A percentile compares a stretch with the other conserved stretches of the same genome.
Evolutionary conservation across 1,284 basidiomycete species (phyloP).

Genomic region (Cryptococcus wingfieldii): DNA sequence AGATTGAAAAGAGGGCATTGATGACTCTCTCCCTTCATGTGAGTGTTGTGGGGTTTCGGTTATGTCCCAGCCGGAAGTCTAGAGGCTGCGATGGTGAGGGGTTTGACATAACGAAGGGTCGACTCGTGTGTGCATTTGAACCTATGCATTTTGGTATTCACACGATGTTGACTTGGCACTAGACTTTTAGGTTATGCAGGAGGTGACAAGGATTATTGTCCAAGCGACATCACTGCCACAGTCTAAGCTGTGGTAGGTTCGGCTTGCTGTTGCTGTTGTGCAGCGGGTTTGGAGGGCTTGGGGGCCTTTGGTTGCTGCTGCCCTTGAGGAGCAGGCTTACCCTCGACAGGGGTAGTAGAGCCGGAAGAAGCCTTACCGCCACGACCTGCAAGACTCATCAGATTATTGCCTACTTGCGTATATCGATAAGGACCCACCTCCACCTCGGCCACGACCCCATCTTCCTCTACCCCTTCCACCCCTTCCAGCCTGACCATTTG

Average conservation of each 20-base stretch:
- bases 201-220: no score
- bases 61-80: no score
- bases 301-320: background rate
- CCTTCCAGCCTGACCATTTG: constrained; percentile 9
- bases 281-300: background rate
- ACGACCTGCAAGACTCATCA: background rate
- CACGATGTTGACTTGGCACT: background rate
- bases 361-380: background rate
- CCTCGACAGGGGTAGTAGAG: background rate
- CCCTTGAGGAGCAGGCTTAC: background rate
- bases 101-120: no score
- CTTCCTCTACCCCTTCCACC: constrained; percentile 8
- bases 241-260: background rate
- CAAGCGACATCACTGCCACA: background rate
- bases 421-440: background rate
- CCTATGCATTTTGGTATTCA: background rate
- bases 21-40: no score
- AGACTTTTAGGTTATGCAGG: no score
- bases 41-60: no score
- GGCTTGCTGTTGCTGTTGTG: background rate
- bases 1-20: no score
- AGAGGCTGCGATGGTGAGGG: no score
- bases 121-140: background rate
- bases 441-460: background rate
- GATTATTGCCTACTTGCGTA: background rate